Base-by-base conservation (phyloP, 2,329 filamentous ascomycete species). In the Myriosclerotinia duriaeana region DNA sequence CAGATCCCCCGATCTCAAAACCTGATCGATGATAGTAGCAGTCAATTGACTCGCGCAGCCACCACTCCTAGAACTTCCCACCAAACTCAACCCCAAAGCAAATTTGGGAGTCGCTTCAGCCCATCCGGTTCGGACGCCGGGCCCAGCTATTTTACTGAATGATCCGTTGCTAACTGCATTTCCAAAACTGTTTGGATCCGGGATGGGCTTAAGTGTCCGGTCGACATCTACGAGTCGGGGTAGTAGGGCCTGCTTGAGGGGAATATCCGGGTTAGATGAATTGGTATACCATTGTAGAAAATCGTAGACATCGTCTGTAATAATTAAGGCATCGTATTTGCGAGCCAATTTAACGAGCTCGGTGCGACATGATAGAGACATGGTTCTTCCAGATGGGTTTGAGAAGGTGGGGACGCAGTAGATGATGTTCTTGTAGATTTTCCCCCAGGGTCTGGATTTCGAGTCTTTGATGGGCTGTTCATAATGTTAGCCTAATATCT, bases 241-340 rank as follows among this genome's bases (percentile, higher is more conserved):
- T 11, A 93, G 61, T 30, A 74, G n/a, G 22, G 71, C 72, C 38
- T 68, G 69, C 11, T 54, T 66, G 3, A 72, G 34, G 36, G 68
- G 7, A 53, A 56, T 3, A 68, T 40, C 15, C n/a, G 55, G 64
- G 20, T 66, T 36, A 17, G 22, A 68, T 48, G 54, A 79, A 56
- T 52, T 79, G 73, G 2, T 71, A 5, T 86, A 84, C 92, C 93
- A 97, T 76, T 93, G 90, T 6, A 98, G 82, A 71, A 94, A 89
- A 77, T 98, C 94, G 76, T 99, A 99, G 12, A 98, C 93, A 77
- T 99, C 95, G 78, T 98, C 94, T 59, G 86, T 86, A 38, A 97
- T 83, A 65, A 97, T 78, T n/a, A 98, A 83, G 8, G 91, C 92
- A 76, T 98, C 88, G 76, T 89, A 87, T 67, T 87, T 82, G 66